These are phyloP conservation scores for Phaseolus lunatus DNA, from an alignment of 306 rosid species.

Conservation along the genomic window DNA sequence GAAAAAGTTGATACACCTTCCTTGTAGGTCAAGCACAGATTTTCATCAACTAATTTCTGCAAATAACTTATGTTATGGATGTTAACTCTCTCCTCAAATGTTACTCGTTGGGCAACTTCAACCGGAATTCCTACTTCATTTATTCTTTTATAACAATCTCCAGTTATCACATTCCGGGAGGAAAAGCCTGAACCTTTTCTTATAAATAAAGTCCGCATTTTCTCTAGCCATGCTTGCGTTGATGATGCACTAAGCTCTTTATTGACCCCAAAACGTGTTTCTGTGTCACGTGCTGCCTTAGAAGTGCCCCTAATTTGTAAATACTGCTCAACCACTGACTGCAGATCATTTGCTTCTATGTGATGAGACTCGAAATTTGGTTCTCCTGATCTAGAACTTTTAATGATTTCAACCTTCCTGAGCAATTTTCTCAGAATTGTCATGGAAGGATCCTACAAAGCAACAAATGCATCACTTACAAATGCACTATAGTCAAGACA, in stretches of 20 bases:
- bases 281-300: constrained; percentile 73
- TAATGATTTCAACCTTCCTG: constrained; percentile 71
- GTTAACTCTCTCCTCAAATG: constrained; percentile 90
- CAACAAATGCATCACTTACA: constrained; percentile 9
- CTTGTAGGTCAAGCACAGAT: constrained; percentile 72
- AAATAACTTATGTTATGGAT: constrained; percentile 66
- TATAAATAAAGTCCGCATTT: constrained; percentile 86
- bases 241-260: constrained; percentile 74
- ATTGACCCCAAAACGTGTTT: constrained; percentile 68
- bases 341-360: constrained; percentile 88
- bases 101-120: constrained; percentile 84
- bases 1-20: constrained; percentile 87
- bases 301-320: constrained; percentile 86
- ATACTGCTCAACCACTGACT: constrained; percentile 70
- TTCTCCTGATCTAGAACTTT: constrained; percentile 79
- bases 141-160: constrained; percentile 83
- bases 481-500: not conserved
- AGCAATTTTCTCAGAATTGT: constrained; percentile 81
- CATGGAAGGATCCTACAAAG: constrained; percentile 82
- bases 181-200: constrained; percentile 99
- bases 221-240: constrained; percentile 92
- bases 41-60: constrained; percentile 83
- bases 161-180: constrained; percentile 93
- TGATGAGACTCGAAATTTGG: constrained; percentile 86
- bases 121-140: constrained; percentile 86